Percentiles rank a stretch among this genome's conserved stretches.
Conservation (phyloP, 1,284 basidiomycete species). For the Tilletia caries region DNA sequence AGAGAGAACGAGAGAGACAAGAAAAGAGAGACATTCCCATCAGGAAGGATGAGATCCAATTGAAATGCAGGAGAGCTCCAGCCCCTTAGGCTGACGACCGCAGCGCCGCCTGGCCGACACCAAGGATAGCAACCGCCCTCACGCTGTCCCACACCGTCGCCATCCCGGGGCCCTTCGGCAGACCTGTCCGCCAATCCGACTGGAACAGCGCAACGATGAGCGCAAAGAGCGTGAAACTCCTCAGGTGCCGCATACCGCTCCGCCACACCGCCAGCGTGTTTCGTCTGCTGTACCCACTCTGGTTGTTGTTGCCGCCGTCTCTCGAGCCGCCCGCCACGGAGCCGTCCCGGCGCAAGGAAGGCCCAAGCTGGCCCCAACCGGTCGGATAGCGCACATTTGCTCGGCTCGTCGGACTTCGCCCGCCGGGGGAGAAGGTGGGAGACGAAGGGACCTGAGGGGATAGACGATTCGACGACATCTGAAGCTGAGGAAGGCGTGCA, state of each 20-base stretch:
- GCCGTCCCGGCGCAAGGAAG: not conserved
- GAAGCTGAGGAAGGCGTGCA: not conserved
- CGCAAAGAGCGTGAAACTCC: conserved; percentile 6
- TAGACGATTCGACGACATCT: conserved; percentile 1
- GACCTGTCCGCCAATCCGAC: not conserved
- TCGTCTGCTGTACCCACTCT: not conserved
- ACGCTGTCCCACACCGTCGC: conserved; percentile 6
- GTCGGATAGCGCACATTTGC: conserved; percentile 11
- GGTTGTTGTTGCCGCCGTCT: no score
- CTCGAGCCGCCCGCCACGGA: not conserved
- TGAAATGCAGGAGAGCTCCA: not conserved
- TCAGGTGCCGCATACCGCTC: not conserved
- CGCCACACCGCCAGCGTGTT: not conserved
- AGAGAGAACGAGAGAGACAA: no score
- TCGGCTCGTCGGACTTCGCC: not conserved
- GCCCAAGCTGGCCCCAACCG: not conserved
- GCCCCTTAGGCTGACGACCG: not conserved
- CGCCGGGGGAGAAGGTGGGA: not conserved
- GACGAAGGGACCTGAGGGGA: not conserved
- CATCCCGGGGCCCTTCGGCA: not conserved
- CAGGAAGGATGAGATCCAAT: not conserved
- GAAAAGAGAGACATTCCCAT: no score
- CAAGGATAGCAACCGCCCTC: conserved; percentile 1
- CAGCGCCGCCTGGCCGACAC: not conserved
- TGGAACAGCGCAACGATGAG: conserved; percentile 4